These are phyloP conservation scores for Phylloporus arenicola DNA, from an alignment of 768 basidiomycete species.

Conservation along the genomic window DNA sequence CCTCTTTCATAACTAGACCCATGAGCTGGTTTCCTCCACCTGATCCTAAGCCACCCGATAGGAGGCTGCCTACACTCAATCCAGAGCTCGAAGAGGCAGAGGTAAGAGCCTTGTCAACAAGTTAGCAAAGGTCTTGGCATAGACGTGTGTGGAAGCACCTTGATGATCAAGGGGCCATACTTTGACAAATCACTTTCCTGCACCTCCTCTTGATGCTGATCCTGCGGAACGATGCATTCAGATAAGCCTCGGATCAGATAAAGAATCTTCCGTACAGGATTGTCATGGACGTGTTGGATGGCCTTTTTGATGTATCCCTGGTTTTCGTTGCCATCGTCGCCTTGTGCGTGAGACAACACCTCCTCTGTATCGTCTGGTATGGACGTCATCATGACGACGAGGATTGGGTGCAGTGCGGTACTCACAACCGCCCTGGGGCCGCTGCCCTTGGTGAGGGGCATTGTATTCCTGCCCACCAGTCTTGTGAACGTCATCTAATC, in stretches of 20 bases:
- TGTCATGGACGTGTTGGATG: slow-evolving; percentile 18
- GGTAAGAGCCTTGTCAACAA: slow-evolving; percentile 15
- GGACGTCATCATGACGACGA: slow-evolving; percentile 5
- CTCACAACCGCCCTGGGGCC: slow-evolving; percentile 23
- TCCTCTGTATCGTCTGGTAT: slow-evolving; percentile 57
- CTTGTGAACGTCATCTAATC: slow-evolving; percentile 41
- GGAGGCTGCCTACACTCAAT: slow-evolving; percentile 20
- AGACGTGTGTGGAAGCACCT: slow-evolving; percentile 3
- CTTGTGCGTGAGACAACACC: slow-evolving; percentile 48
- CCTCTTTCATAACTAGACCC: slow-evolving; percentile 83
- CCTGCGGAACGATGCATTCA: slow-evolving; percentile 10
- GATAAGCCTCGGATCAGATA: background rate
- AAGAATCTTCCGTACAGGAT: slow-evolving; percentile 10
- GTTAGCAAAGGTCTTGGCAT: slow-evolving; percentile 3
- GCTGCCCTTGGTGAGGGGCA: slow-evolving; percentile 42
- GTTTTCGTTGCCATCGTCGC: slow-evolving; percentile 4
- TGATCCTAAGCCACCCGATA: slow-evolving; percentile 35
- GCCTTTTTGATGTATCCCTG: slow-evolving; percentile 13
- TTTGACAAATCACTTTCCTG: slow-evolving; percentile 4
- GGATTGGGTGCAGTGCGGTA: slow-evolving; percentile 2
- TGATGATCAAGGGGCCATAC: slow-evolving; percentile 20
- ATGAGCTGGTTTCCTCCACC: slow-evolving; percentile 60
- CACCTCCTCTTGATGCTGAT: slow-evolving; percentile 14
- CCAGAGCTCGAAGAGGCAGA: slow-evolving; percentile 27
- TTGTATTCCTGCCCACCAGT: slow-evolving; percentile 67